These are phyloP conservation scores for Suillus plorans DNA, from an alignment of 768 basidiomycete species.

Conservation along the genomic window DNA sequence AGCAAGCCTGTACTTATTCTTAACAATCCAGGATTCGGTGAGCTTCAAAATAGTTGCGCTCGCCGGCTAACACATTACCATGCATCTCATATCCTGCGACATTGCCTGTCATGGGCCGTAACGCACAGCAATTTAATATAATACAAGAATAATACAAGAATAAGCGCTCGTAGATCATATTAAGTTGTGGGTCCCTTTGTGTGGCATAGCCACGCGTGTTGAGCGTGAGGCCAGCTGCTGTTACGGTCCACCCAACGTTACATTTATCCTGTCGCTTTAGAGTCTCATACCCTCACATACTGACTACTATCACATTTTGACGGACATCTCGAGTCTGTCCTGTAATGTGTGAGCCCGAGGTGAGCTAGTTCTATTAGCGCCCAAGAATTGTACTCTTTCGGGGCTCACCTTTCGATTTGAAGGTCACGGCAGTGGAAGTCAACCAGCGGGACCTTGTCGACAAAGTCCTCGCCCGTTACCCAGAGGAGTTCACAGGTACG, in stretches of 20 bases:
- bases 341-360: not conserved
- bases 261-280: not conserved
- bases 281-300: not conserved
- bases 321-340: not conserved
- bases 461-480: slow-evolving; percentile 18
- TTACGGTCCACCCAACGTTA: not conserved
- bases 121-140: not conserved
- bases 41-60: not conserved
- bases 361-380: not conserved
- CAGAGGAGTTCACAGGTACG: slow-evolving; percentile 16
- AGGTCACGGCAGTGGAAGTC: slow-evolving; percentile 7
- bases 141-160: not conserved
- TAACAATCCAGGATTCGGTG: not conserved
- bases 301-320: not conserved
- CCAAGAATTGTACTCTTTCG: not conserved
- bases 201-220: not conserved
- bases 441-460: slow-evolving; percentile 16
- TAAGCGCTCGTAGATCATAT: not conserved
- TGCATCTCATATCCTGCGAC: not conserved
- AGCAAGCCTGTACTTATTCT: not conserved
- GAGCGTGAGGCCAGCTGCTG: not conserved
- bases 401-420: not conserved
- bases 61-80: not conserved
- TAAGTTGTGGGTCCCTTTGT: slow-evolving; percentile 1
- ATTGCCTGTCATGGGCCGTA: not conserved